Evolutionary conservation across 1,284 basidiomycete species (phyloP), one percentile per base, ranked within the genome.

Genomic region (Boletellus deceptivus): DNA sequence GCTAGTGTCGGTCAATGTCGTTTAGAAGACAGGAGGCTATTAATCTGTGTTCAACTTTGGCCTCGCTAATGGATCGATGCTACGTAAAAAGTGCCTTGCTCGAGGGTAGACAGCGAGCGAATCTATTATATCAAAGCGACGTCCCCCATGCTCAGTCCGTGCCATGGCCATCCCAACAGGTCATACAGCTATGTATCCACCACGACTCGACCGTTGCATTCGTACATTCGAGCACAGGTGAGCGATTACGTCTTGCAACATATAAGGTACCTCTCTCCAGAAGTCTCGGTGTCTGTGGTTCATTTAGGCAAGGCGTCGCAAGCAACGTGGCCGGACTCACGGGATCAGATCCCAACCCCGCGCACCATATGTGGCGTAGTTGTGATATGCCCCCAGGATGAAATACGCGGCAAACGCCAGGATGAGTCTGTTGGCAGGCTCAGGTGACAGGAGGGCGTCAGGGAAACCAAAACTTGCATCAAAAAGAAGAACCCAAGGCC

Each of bases 261-360:
- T 86, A 60, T 89, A 91, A 4, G 90, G 90, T 5, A 92, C 84
- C 69, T 93, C 90, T 67, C 83, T 74, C 89, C 89, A 91, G 70
- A 93, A 90, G 65, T 91, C 89, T 41, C 89, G 86, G 69, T 92
- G 89, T 54, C 89, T 91, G 57, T 39, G 10, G 46, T 17, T 37
- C 52, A 43, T 50, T 50, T 18, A 55, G 52, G 29, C 53, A 27
- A 50, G 47, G 31, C 3, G 36, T 38, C 52, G 44, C 11, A 22
- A 35, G 14, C 5, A 40, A 35, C 17, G 37, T 14, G 8, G 27
- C 2, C 34, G 7, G 10, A 76, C 85, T 63, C 65, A 90, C 86
- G 89, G 89, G 64, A 92, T 83, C 46, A 92, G 75, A 67, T 92
- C 90, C 63, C 75, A 70, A 13, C 90, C 90, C 31, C 82, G 78